These are phyloP conservation scores for Solanum dulcamara DNA, from an alignment of 257 asterid species.

Conservation along the genomic window DNA sequence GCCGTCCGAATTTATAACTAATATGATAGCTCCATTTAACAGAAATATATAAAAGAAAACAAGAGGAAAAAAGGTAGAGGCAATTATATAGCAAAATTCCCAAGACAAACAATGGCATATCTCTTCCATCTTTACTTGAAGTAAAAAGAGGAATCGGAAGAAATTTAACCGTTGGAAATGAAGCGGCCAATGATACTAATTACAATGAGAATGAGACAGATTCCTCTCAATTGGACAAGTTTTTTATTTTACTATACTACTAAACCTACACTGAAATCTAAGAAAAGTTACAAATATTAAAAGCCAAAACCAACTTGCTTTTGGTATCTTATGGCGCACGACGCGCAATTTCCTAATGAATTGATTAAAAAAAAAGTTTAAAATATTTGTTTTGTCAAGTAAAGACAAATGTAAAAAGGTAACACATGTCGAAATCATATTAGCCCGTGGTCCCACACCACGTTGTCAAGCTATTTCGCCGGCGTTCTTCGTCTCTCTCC, in stretches of 20 bases:
- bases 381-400: neutral
- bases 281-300: slow-evolving; percentile 4
- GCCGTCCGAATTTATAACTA: neutral
- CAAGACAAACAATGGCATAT: slow-evolving; percentile 1
- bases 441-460: slow-evolving; percentile 38
- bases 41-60: neutral
- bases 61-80: neutral
- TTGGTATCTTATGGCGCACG: slow-evolving; percentile 25
- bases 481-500: slow-evolving; percentile 40
- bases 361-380: neutral
- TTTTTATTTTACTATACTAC: slow-evolving; percentile 22
- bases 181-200: slow-evolving; percentile 27
- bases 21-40: neutral
- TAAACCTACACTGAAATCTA: slow-evolving; percentile 36
- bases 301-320: slow-evolving; percentile 10
- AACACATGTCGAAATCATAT: neutral
- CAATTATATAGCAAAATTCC: neutral
- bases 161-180: slow-evolving; percentile 27
- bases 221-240: slow-evolving; percentile 16
- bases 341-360: slow-evolving; percentile 9
- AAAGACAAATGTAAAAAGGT: slow-evolving; percentile 6
- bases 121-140: neutral
- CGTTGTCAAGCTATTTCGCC: slow-evolving; percentile 33
- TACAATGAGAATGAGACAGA: slow-evolving; percentile 41
- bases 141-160: neutral